Evolutionary conservation across 1,139 yeast genomes (phyloP).

Genomic region (Zhuliangozyma parablackwelliae): DNA sequence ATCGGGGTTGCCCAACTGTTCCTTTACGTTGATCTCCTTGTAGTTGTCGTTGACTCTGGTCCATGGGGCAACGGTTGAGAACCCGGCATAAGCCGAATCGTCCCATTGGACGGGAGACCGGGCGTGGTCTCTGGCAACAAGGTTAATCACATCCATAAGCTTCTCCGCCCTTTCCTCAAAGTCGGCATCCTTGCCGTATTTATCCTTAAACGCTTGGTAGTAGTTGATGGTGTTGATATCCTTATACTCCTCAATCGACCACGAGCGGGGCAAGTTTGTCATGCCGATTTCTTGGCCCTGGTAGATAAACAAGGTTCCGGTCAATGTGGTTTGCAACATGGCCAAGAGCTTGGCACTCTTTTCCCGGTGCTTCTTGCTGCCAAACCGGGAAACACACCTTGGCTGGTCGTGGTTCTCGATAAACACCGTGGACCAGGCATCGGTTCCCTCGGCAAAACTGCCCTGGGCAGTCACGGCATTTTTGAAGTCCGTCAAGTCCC

Average conservation of each 20-base stretch:
- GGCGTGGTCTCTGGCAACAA: slow-evolving; percentile 50
- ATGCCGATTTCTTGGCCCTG: slow-evolving; percentile 63
- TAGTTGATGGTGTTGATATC: slow-evolving; percentile 48
- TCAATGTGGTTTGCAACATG: slow-evolving; percentile 40
- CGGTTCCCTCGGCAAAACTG: slow-evolving; percentile 43
- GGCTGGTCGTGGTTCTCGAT: slow-evolving; percentile 60
- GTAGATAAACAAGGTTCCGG: slow-evolving; percentile 55
- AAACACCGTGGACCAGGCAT: slow-evolving; percentile 59
- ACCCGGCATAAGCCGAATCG: slow-evolving; percentile 41
- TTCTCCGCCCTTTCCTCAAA: slow-evolving; percentile 21
- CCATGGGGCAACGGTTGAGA: slow-evolving; percentile 52
- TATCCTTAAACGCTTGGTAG: slow-evolving; percentile 30
- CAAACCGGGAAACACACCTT: slow-evolving; percentile 49
- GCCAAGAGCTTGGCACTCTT: slow-evolving; percentile 48
- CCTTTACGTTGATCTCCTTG: slow-evolving; percentile 43
- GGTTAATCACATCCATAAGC: slow-evolving; percentile 29
- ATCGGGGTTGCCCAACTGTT: slow-evolving; percentile 42
- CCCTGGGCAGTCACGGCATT: slow-evolving; percentile 31
- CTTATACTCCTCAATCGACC: slow-evolving; percentile 48
- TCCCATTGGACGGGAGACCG: slow-evolving; percentile 63
- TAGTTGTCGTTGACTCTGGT: slow-evolving; percentile 50
- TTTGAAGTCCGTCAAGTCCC: slow-evolving; percentile 39
- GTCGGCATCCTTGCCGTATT: slow-evolving; percentile 25
- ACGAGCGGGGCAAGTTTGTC: slow-evolving; percentile 42
- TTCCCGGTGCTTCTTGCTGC: slow-evolving; percentile 34